Evolutionary conservation across 2,329 filamentous ascomycete genomes (phyloP).

Genomic region (Cordyceps farinosa): DNA sequence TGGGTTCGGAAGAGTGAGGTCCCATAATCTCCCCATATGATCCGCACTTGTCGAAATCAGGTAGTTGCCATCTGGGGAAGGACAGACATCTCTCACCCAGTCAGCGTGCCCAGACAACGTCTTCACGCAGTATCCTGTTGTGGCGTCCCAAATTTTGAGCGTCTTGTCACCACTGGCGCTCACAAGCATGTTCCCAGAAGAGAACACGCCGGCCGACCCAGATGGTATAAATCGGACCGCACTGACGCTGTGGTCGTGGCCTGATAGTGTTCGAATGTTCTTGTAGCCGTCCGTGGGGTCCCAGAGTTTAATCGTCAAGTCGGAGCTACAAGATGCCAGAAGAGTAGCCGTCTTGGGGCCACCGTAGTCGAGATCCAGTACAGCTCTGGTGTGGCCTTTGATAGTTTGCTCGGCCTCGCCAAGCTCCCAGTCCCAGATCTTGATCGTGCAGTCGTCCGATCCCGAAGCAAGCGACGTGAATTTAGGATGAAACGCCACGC

Average conservation of each 20-base stretch:
- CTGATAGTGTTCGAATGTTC: conserved; percentile 85
- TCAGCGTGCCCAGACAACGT: conserved; percentile 82
- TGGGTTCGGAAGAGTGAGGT: conserved; percentile 60
- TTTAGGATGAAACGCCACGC: conserved; percentile 86
- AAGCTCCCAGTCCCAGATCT: conserved; percentile 96
- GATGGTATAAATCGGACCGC: conserved; percentile 85
- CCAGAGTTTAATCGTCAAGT: conserved; percentile 93
- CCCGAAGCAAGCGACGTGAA: conserved; percentile 88
- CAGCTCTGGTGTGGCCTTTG: conserved; percentile 86
- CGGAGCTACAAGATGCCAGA: conserved; percentile 70
- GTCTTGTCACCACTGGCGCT: conserved; percentile 83
- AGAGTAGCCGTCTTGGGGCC: conserved; percentile 71
- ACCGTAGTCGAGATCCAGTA: conserved; percentile 86
- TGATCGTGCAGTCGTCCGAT: conserved; percentile 90
- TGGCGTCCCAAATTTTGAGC: conserved; percentile 86
- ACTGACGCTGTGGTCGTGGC: conserved; percentile 89
- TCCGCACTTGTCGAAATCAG: conserved; percentile 82
- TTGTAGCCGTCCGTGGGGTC: conserved; percentile 91
- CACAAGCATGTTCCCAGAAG: conserved; percentile 81
- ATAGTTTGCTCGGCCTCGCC: conserved; percentile 87
- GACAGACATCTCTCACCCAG: conserved; percentile 87
- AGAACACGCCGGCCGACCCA: conserved; percentile 70
- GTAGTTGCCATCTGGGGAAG: conserved; percentile 78
- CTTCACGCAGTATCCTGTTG: conserved; percentile 86
- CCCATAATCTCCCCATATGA: conserved; percentile 79